Conservation (phyloP, 805 yeast species). For the Candida sonorensis region DNA sequence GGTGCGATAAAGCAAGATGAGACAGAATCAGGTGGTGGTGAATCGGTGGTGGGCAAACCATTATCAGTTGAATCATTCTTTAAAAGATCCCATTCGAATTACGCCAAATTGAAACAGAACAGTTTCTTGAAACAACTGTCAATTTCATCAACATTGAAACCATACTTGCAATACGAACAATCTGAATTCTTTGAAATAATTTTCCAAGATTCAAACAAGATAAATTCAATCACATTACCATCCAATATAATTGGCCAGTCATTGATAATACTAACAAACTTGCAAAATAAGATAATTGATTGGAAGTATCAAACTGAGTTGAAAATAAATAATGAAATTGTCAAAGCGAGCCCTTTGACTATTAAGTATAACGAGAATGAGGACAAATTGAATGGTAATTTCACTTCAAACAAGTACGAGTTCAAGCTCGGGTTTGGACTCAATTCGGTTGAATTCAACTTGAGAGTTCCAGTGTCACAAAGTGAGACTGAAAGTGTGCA, state of each 20-base stretch:
- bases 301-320: slow-evolving; percentile 32
- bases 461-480: slow-evolving; percentile 16
- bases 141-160: slow-evolving; percentile 28
- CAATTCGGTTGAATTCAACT: slow-evolving; percentile 35
- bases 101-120: too few species aligned
- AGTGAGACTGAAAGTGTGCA: slow-evolving; percentile 1
- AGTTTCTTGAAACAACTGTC: slow-evolving; percentile 33
- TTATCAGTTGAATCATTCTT: slow-evolving; percentile 15
- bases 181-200: slow-evolving; percentile 20
- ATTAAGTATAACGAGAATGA: slow-evolving; percentile 27
- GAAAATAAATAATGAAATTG: slow-evolving; percentile 37
- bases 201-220: slow-evolving; percentile 29
- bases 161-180: slow-evolving; percentile 15
- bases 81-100: slow-evolving; percentile 3
- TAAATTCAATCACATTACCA: slow-evolving; percentile 42
- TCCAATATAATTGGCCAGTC: slow-evolving; percentile 36
- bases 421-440: slow-evolving; percentile 40
- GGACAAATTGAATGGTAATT: slow-evolving; percentile 12
- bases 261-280: slow-evolving; percentile 35
- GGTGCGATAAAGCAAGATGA: too few species aligned
- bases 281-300: slow-evolving; percentile 34
- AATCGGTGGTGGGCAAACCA: too few species aligned
- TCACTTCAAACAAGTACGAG: slow-evolving; percentile 34
- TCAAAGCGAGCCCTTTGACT: slow-evolving; percentile 35
- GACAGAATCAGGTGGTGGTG: too few species aligned